Conservation (phyloP, 495 filamentous ascomycete genomes). For the Neurospora hispaniola region DNA sequence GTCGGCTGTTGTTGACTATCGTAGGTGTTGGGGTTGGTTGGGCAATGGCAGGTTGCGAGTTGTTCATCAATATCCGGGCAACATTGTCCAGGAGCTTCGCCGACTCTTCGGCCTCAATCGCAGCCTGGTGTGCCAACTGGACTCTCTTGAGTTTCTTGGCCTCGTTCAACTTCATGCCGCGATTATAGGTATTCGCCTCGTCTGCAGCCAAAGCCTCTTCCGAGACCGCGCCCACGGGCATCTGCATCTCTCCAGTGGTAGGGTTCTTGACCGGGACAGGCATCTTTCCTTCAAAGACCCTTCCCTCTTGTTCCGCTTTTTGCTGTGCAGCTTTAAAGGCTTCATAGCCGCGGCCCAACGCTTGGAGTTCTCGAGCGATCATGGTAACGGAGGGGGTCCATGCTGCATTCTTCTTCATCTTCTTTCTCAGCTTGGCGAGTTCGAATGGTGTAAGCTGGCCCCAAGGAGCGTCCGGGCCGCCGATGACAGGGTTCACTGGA, state of each 20-base stretch:
- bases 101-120: slow-evolving; percentile 54
- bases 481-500: slow-evolving; percentile 61
- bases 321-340: slow-evolving; percentile 60
- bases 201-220: slow-evolving; percentile 38
- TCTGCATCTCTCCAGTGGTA: slow-evolving; percentile 33
- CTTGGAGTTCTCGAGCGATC: slow-evolving; percentile 79
- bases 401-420: slow-evolving; percentile 98
- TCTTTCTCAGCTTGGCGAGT: slow-evolving; percentile 80
- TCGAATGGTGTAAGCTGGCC: slow-evolving; percentile 82
- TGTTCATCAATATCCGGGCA: slow-evolving; percentile 41
- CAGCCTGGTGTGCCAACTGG: slow-evolving; percentile 55
- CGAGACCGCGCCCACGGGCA: slow-evolving; percentile 40
- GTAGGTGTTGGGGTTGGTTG: slow-evolving; percentile 8
- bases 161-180: slow-evolving; percentile 86
- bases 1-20: slow-evolving; percentile 11
- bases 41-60: slow-evolving; percentile 3
- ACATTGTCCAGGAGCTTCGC: slow-evolving; percentile 44
- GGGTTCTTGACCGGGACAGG: slow-evolving; percentile 35
- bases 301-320: slow-evolving; percentile 55
- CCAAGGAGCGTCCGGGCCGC: slow-evolving; percentile 78
- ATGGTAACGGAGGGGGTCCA: slow-evolving; percentile 96
- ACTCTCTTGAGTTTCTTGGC: slow-evolving; percentile 86
- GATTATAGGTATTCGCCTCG: slow-evolving; percentile 57
- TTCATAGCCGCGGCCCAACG: slow-evolving; percentile 65
- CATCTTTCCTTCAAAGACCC: slow-evolving; percentile 43